phyloP scores from a whole-genome alignment of 306 rosid genomes.

The Trifolium fragiferum region DNA sequence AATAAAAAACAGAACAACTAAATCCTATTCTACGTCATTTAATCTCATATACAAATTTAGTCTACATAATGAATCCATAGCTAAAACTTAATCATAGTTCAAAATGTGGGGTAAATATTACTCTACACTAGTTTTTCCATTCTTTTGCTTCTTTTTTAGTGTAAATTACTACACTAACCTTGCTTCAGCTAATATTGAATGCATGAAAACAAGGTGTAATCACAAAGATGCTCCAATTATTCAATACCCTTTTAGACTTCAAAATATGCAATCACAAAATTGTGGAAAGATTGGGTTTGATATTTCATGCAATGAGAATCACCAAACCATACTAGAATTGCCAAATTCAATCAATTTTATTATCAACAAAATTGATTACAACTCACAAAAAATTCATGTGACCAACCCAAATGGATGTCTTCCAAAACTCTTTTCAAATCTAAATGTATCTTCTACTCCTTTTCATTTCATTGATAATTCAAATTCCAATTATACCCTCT shows the following conservation, averaged over 20 bases:
- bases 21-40: not conserved
- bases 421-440: not conserved
- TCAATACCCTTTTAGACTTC: constrained; percentile 19
- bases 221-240: not conserved
- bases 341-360: not conserved
- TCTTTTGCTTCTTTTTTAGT: constrained; percentile 10
- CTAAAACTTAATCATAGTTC: not conserved
- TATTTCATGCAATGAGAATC: constrained; percentile 17
- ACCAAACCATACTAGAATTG: constrained; percentile 23
- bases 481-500: constrained; percentile 16
- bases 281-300: constrained; percentile 13
- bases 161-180: not conserved
- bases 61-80: not conserved
- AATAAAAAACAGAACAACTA: not conserved
- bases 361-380: constrained; percentile 31
- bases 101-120: constrained; percentile 4
- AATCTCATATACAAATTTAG: constrained; percentile 8
- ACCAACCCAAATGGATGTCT: constrained; percentile 24
- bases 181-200: not conserved
- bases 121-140: not conserved
- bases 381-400: constrained; percentile 5
- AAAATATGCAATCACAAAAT: not conserved
- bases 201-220: constrained; percentile 10
- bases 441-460: constrained; percentile 13
- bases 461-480: constrained; percentile 4